These are phyloP conservation scores for Tylopilus vinaceipallidus DNA, from an alignment of 768 basidiomycete genomes.

Conservation along the genomic window DNA sequence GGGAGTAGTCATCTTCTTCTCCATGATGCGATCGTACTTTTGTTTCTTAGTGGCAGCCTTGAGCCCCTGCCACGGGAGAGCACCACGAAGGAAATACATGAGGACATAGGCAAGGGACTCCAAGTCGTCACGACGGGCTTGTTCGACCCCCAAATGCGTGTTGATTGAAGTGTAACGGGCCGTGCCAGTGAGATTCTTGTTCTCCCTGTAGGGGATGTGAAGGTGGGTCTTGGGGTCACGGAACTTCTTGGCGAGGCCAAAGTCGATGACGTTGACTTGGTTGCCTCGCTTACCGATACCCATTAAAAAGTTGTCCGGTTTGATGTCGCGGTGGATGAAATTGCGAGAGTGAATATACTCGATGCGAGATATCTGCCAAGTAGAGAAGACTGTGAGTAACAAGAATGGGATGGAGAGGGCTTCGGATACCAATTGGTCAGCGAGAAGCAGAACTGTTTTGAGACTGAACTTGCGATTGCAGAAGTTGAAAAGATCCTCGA, in stretches of 20 bases:
- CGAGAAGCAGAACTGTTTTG: slow-evolving; percentile 95
- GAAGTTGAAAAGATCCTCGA: slow-evolving; percentile 91
- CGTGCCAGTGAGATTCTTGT: slow-evolving; percentile 99
- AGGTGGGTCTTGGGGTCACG: slow-evolving; percentile 99
- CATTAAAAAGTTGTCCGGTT: slow-evolving; percentile 99
- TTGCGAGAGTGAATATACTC: slow-evolving; percentile 99
- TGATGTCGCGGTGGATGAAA: slow-evolving; percentile 97
- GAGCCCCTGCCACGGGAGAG: slow-evolving; percentile 98
- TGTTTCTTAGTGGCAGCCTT: slow-evolving; percentile 99
- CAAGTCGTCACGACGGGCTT: slow-evolving; percentile 95
- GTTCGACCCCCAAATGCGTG: slow-evolving; percentile 97
- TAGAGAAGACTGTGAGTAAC: slow-evolving; percentile 23
- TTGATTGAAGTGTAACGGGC: slow-evolving; percentile 99
- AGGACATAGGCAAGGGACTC: slow-evolving; percentile 98
- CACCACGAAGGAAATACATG: slow-evolving; percentile 99
- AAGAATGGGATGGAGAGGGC: slow-evolving; percentile 23
- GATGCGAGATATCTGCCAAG: slow-evolving; percentile 86
- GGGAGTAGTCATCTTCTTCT: slow-evolving; percentile 99
- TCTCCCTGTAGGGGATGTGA: slow-evolving; percentile 99
- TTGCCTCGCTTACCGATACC: slow-evolving; percentile 99
- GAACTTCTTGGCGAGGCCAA: slow-evolving; percentile 99
- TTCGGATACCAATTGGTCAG: slow-evolving; percentile 79
- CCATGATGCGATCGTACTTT: slow-evolving; percentile 99
- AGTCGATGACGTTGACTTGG: slow-evolving; percentile 98
- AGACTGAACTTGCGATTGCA: slow-evolving; percentile 97